Evolutionary conservation across 2,329 filamentous ascomycete genomes (phyloP).

Genomic region (Furcasterigmium sp.): DNA sequence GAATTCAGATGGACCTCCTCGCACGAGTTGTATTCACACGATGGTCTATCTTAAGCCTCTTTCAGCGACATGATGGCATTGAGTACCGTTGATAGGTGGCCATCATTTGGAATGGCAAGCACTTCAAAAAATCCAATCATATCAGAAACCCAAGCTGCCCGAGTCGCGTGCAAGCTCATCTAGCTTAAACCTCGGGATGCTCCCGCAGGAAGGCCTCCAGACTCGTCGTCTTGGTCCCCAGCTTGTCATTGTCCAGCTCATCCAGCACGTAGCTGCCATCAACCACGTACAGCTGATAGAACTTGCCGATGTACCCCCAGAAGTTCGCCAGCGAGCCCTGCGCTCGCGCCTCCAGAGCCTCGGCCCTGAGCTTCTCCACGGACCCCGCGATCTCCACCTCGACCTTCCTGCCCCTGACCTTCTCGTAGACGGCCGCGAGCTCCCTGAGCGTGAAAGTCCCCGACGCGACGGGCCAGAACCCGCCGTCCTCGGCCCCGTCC

Average conservation of each 20-base stretch:
- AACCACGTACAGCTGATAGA: constrained; percentile 3
- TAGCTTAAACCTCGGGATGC: background rate
- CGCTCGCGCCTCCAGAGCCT: background rate
- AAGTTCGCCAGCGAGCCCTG: background rate
- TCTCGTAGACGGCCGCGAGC: background rate
- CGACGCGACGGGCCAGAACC: background rate
- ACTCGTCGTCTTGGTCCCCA: constrained; percentile 17
- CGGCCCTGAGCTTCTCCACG: background rate
- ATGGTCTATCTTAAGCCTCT: too few species aligned
- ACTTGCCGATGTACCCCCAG: constrained; percentile 2
- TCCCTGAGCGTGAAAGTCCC: background rate
- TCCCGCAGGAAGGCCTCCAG: constrained; percentile 33
- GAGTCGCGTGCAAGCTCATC: too few species aligned
- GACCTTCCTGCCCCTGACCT: background rate
- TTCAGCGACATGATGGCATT: too few species aligned
- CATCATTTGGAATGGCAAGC: too few species aligned
- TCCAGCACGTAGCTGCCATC: constrained; percentile 1
- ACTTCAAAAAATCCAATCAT: too few species aligned
- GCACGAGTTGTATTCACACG: too few species aligned
- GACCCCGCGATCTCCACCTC: background rate
- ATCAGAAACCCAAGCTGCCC: too few species aligned
- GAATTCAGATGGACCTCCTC: too few species aligned
- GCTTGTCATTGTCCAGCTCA: constrained; percentile 2
- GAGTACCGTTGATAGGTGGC: too few species aligned
- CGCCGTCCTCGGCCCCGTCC: background rate